Percentiles rank a stretch among this genome's conserved stretches.
phyloP scores from a whole-genome alignment of 495 filamentous ascomycete genomes.

The Cryomyces minteri region DNA sequence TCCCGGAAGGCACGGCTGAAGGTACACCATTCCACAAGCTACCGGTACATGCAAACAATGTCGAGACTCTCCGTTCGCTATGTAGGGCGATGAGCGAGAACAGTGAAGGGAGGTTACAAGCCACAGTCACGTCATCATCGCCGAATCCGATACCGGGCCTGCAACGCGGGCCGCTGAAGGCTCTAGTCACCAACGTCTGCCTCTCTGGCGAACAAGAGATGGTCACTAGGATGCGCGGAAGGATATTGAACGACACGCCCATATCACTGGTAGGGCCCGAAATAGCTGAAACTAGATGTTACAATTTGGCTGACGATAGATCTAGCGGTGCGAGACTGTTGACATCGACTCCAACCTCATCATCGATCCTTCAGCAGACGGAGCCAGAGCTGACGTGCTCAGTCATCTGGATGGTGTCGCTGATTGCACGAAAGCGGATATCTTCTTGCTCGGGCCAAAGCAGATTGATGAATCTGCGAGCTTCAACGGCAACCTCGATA shows the following conservation, averaged over 20 bases:
- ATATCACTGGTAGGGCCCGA: conserved; percentile 59
- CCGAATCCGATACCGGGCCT: conserved; percentile 54
- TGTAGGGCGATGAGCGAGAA: conserved; percentile 62
- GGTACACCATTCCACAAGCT: conserved; percentile 68
- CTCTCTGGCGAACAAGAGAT: conserved; percentile 68
- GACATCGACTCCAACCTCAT: conserved; percentile 83
- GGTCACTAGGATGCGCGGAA: conserved; percentile 69
- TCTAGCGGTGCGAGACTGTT: conserved; percentile 73
- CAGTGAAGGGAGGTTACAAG: conserved; percentile 53
- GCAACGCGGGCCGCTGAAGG: conserved; percentile 44
- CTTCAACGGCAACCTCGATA: conserved; percentile 51
- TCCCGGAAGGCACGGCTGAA: conserved; percentile 68
- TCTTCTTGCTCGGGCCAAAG: conserved; percentile 82
- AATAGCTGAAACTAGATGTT: background rate
- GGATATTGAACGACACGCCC: conserved; percentile 70
- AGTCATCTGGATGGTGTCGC: conserved; percentile 72
- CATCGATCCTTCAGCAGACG: conserved; percentile 47
- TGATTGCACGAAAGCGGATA: conserved; percentile 77
- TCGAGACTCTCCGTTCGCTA: conserved; percentile 53
- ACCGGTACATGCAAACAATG: conserved; percentile 72
- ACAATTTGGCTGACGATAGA: conserved; percentile 9
- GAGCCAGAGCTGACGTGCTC: conserved; percentile 51
- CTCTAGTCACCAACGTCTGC: conserved; percentile 75
- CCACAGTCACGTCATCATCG: conserved; percentile 62
- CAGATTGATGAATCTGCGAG: conserved; percentile 30